Base-by-base conservation (phyloP, 805 yeast genomes). In the Schwanniomyces vanrijiae region DNA sequence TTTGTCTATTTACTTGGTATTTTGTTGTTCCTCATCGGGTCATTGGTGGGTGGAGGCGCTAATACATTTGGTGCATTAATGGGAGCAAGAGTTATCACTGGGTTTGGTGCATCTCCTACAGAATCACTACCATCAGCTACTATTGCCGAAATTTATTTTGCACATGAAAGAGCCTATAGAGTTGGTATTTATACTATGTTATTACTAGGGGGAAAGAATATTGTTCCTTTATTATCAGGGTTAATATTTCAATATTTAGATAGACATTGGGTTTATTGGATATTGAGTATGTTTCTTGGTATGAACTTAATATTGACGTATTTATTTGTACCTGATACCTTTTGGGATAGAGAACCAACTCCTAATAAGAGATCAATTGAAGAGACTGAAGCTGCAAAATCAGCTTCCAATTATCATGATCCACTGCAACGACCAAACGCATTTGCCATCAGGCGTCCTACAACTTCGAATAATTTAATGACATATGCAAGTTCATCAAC, bases 201-300 rank as follows among this genome's bases (percentile, higher is more conserved):
- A 43, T 62, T 81, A 51, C 66, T 81, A n/a, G 85, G 84, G 10
- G 86, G 86, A 21, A 82, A 82, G 53, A 81, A 81, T 54, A 61
- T 82, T 26, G 71, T 81, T 10, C 86, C 86, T 5, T 61, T 82
- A 53, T 73, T 78, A 11, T 73, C 84, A 7, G 81, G 80, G 9
- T 73, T 81, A 49, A 71, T 81, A 6, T 77, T 82, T 40, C 69
- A 74, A 45, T 57, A 66, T 46, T 60, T 76, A 40, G 71, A 75
- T 52, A 71, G 85, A 64, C 80, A 80, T 55, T 82, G 87, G 87
- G 64, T 81, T 29, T 82, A 77, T 56, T 82, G 84, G 83, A 76
- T 81, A 33, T 62, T 78, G 38, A 66, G 83, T 10, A 80, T 81
- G 33, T 70, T 81, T 46, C 67, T 78, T 11, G 86, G 81, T 0